Conservation (phyloP, 306 rosid genomes). For the Acmispon strigosus region DNA sequence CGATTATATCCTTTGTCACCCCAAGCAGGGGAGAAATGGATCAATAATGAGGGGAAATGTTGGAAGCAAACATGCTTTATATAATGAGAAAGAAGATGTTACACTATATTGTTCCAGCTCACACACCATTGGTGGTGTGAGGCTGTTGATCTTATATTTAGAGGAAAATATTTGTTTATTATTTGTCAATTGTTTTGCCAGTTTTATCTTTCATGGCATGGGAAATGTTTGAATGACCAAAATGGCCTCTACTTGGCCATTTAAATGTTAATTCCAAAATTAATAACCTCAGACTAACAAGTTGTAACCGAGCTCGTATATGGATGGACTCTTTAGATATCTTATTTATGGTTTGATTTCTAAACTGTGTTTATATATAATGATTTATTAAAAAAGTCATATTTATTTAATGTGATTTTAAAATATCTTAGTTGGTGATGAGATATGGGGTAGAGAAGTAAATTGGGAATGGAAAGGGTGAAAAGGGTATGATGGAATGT, state of each 20-base stretch:
- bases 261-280: background rate
- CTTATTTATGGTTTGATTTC: no score
- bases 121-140: background rate
- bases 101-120: background rate
- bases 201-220: background rate
- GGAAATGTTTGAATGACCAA: background rate
- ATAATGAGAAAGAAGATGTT: background rate
- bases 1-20: background rate
- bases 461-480: background rate
- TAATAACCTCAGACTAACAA: no score
- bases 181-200: background rate
- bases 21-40: slow-evolving; percentile 18
- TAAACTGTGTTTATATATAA: no score
- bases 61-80: background rate
- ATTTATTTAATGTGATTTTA: no score
- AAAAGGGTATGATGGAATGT: background rate
- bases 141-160: slow-evolving; percentile 10
- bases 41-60: background rate
- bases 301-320: no score
- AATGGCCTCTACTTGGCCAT: background rate
- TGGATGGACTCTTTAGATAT: no score
- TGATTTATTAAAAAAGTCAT: no score
- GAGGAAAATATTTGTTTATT: background rate
- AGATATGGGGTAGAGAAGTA: background rate
- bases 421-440: no score